Conservation (phyloP, 2,329 filamentous ascomycete species). For the Colletotrichum endophyticum region DNA sequence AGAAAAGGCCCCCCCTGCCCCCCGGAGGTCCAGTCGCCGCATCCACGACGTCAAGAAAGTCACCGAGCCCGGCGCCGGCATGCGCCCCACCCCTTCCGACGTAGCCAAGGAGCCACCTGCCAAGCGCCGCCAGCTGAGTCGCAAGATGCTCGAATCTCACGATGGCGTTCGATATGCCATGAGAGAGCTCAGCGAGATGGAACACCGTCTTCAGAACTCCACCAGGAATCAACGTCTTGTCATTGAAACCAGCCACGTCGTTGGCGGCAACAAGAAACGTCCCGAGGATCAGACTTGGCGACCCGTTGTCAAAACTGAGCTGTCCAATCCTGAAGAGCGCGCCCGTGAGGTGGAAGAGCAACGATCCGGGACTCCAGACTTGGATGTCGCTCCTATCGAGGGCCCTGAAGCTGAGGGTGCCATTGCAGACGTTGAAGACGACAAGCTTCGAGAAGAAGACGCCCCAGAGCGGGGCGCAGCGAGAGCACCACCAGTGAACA, state of each 20-base stretch:
- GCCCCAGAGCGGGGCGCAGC: slow-evolving; percentile 39
- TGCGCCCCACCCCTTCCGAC: background rate
- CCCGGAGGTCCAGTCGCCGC: slow-evolving; percentile 14
- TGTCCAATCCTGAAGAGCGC: background rate
- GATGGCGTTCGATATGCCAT: slow-evolving; percentile 43
- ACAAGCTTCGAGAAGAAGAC: slow-evolving; percentile 22
- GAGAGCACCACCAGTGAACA: slow-evolving; percentile 79
- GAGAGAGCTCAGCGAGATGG: slow-evolving; percentile 54
- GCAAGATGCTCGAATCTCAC: slow-evolving; percentile 9
- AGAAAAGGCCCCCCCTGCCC: background rate
- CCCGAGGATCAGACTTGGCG: background rate
- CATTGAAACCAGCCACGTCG: slow-evolving; percentile 45
- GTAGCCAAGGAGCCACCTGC: background rate
- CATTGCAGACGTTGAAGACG: slow-evolving; percentile 22
- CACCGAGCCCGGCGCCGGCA: slow-evolving; percentile 1
- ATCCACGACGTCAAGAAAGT: slow-evolving; percentile 9
- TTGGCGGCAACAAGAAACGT: background rate
- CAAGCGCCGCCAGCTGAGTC: slow-evolving; percentile 4
- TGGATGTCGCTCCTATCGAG: slow-evolving; percentile 25
- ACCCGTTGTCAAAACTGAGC: background rate
- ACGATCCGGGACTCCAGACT: slow-evolving; percentile 3
- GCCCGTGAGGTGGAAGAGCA: background rate
- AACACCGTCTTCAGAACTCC: slow-evolving; percentile 46
- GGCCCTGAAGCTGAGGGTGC: slow-evolving; percentile 27
- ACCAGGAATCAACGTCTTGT: slow-evolving; percentile 52